These are phyloP conservation scores for Leccinum pallidistipes DNA, from an alignment of 1,284 basidiomycete species.

Conservation along the genomic window DNA sequence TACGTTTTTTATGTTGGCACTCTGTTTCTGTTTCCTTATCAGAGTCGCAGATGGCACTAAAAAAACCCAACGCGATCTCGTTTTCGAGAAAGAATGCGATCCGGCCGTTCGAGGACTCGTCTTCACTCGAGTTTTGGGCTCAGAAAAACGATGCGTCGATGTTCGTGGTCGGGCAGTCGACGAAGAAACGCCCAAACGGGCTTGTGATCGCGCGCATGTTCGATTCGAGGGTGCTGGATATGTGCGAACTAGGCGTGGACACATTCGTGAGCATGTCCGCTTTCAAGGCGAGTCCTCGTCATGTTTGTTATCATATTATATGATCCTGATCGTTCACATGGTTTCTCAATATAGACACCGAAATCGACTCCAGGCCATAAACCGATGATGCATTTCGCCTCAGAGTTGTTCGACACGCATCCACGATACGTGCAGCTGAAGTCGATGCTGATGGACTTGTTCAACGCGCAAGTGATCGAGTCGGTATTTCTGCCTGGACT, in stretches of 20 bases:
- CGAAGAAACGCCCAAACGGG: conserved; percentile 93
- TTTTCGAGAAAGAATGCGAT: conserved; percentile 96
- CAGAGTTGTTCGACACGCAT: conserved; percentile 89
- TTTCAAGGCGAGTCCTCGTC: conserved; percentile 66
- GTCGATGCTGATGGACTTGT: conserved; percentile 88
- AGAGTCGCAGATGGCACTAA: conserved; percentile 76
- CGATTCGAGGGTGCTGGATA: conserved; percentile 87
- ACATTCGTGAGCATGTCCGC: conserved; percentile 75
- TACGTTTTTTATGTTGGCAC: conserved; percentile 41
- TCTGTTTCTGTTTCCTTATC: background rate
- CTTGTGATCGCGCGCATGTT: conserved; percentile 89
- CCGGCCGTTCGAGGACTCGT: conserved; percentile 86
- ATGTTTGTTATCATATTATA: background rate
- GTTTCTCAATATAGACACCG: conserved; percentile 57
- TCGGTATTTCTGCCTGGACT: conserved; percentile 84
- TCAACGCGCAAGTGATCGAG: conserved; percentile 84
- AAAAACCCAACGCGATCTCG: conserved; percentile 85
- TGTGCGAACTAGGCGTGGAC: conserved; percentile 92
- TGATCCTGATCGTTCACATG: background rate
- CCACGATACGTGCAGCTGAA: conserved; percentile 92
- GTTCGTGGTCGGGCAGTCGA: conserved; percentile 89
- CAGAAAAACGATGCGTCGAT: conserved; percentile 93
- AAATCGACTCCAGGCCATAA: conserved; percentile 92
- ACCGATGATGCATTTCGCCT: conserved; percentile 95
- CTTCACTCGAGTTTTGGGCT: conserved; percentile 91